Conservation (phyloP, 2,329 filamentous ascomycete species). For the Xylariaceae sp. region DNA sequence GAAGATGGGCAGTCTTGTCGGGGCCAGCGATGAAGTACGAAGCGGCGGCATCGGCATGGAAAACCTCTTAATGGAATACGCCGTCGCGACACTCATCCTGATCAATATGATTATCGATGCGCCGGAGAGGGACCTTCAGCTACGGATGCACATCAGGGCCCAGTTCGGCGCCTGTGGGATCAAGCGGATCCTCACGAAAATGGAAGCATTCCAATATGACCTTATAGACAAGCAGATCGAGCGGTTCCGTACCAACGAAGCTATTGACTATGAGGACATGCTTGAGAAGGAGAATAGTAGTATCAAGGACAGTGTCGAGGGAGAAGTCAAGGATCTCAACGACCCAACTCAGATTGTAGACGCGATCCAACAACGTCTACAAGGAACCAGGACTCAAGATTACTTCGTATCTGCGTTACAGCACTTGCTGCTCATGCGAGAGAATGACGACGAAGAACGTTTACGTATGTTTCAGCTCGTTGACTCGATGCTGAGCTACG, state of each 20-base stretch:
- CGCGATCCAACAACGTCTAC: constrained; percentile 80
- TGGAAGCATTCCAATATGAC: constrained; percentile 98
- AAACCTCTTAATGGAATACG: constrained; percentile 98
- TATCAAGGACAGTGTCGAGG: constrained; percentile 82
- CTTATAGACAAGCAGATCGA: constrained; percentile 98
- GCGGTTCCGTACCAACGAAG: constrained; percentile 86
- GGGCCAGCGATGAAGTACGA: constrained; percentile 91
- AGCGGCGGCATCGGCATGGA: constrained; percentile 98
- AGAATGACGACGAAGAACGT: constrained; percentile 88
- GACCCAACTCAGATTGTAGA: constrained; percentile 93
- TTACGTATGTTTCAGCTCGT: constrained; percentile 96
- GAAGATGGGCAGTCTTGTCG: constrained; percentile 97
- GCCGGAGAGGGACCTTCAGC: constrained; percentile 79
- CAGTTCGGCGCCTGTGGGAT: constrained; percentile 96
- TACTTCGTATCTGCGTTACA: constrained; percentile 96
- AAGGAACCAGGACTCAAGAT: constrained; percentile 81
- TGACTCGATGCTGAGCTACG: constrained; percentile 98
- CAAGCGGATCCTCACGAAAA: constrained; percentile 90
- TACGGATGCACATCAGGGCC: constrained; percentile 89
- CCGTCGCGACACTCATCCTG: constrained; percentile 87
- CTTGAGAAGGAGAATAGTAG: constrained; percentile 87
- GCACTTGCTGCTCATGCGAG: constrained; percentile 86
- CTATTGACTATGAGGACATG: constrained; percentile 97
- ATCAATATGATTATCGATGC: constrained; percentile 97
- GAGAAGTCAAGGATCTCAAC: constrained; percentile 84